Conservation (phyloP, 805 yeast species). For the Groenewaldozyma tartarivorans region DNA sequence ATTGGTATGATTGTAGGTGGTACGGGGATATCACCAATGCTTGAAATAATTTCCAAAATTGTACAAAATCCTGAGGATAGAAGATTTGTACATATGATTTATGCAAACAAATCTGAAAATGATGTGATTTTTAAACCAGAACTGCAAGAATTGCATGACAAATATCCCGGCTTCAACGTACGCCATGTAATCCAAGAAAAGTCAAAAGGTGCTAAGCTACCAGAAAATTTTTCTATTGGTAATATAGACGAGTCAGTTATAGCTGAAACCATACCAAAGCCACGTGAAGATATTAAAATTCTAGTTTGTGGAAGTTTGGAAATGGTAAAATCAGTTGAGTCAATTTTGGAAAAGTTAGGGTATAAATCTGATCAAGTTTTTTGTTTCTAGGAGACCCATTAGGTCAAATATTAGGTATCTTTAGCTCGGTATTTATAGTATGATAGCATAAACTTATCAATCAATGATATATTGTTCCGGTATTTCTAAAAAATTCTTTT, state of each 20-base stretch:
- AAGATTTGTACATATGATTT: constrained; percentile 65
- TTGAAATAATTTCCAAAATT: constrained; percentile 78
- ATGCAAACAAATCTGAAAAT: constrained; percentile 70
- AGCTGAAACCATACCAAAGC: not conserved
- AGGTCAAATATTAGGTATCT: too few species aligned
- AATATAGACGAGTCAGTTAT: not conserved
- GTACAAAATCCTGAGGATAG: constrained; percentile 66
- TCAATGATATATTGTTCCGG: too few species aligned
- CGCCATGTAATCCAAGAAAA: constrained; percentile 54
- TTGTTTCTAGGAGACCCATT: too few species aligned
- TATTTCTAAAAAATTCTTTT: too few species aligned
- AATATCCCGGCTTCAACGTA: constrained; percentile 40
- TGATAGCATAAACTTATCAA: too few species aligned
- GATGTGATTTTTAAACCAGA: constrained; percentile 78
- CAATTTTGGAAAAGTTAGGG: not conserved
- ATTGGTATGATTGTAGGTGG: constrained; percentile 95
- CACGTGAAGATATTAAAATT: not conserved
- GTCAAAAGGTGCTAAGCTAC: not conserved
- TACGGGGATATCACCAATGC: constrained; percentile 87
- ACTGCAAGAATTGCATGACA: constrained; percentile 53
- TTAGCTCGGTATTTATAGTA: too few species aligned
- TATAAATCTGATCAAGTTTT: too few species aligned
- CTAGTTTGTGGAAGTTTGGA: not conserved
- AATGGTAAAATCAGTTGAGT: not conserved
- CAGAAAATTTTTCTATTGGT: not conserved